Evolutionary conservation across 306 rosid species (phyloP).

Genomic region (Lablab purpureus): DNA sequence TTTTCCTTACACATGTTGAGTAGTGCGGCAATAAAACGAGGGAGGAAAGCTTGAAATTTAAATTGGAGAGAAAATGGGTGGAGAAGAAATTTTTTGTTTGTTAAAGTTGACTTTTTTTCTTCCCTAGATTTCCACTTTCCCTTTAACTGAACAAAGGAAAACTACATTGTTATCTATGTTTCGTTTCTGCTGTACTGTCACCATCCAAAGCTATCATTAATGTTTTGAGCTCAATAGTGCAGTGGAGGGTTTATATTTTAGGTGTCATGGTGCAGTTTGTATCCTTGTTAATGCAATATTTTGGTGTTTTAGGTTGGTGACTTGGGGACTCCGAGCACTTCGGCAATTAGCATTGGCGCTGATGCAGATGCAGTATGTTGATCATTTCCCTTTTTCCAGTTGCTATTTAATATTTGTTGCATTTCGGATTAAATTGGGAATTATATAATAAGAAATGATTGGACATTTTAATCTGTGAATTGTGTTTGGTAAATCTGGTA

Average conservation of each 20-base stretch:
- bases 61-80: neutral
- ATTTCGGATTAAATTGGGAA: neutral
- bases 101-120: neutral
- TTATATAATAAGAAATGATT: slow-evolving; percentile 4
- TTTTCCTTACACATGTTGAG: neutral
- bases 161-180: neutral
- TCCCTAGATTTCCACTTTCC: neutral
- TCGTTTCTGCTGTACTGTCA: neutral
- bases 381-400: neutral
- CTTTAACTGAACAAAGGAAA: neutral
- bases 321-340: slow-evolving; percentile 69
- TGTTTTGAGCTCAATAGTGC: slow-evolving; percentile 22
- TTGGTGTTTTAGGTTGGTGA: slow-evolving; percentile 63
- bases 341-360: slow-evolving; percentile 62
- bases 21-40: neutral
- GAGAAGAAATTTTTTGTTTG: neutral
- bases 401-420: slow-evolving; percentile 30
- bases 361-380: slow-evolving; percentile 72
- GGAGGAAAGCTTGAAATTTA: neutral
- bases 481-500: neutral
- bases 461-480: slow-evolving; percentile 21
- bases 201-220: neutral
- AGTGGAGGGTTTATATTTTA: slow-evolving; percentile 3
- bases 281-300: slow-evolving; percentile 25
- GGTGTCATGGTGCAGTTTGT: neutral